Evolutionary conservation across 2,329 filamentous ascomycete species (phyloP), one percentile per base, ranked within the genome.

Genomic region (Geosmithia putterillii): DNA sequence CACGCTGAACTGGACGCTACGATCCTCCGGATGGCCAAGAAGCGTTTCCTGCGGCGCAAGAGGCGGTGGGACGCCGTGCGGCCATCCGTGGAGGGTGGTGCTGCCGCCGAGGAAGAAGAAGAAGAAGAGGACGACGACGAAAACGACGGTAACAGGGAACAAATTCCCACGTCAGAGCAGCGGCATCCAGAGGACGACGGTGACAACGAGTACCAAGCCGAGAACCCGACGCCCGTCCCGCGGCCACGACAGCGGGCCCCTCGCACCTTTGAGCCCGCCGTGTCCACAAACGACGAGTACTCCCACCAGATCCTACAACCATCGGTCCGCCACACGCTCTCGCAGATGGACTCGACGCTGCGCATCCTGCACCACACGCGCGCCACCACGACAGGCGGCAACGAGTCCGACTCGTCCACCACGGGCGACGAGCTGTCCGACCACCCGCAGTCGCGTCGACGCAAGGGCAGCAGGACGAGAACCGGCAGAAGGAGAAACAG

Each of bases 271-370:
- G 58, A 60, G 10, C 76, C 83, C 0, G 66, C 71, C 2, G 61
- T 86, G 5, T 73, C 83, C 7, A 72, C 77, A 2, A 81, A 94
- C 51, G 87, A 94, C 50, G 79, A 83, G 2, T 57, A 69, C 40
- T 84, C 86, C 0, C 66, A 72, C 46, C 57, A 61, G 2, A 65
- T 94, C 5, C 64, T 95, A 15, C 71, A 72, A 1, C 86, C 87
- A 0, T 71, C 76, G 0, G 71, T 84, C 10, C 71, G 80, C n/a
- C 81, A 86, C 50, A 73, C 89, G 15, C 67, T 95, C 8, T 62
- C 69, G 2, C 75, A 78, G 32, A 57, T 95, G 2, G 86, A 95
- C 51, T 59, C 67, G 5, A 70, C 90, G 1, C 71, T 95, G 6
- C 66, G 70, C 23, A 75, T 80, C 3, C 67, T 96, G 14, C 86